Conservation (phyloP, 306 rosid species). For the Medicago lupulina region DNA sequence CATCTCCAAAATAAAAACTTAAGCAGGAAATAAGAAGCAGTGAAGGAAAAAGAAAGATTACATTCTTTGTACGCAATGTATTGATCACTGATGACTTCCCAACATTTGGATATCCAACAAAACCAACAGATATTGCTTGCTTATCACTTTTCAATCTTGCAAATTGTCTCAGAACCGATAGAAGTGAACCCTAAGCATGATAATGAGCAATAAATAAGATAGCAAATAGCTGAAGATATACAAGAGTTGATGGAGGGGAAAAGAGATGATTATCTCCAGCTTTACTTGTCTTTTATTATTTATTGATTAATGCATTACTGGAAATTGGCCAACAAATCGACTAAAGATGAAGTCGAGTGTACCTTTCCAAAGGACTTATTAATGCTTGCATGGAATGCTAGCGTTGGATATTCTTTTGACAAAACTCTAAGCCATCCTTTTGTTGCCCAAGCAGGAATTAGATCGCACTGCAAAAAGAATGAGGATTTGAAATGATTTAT, state of each 20-base stretch:
- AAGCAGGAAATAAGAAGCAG: constrained; percentile 33
- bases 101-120: constrained; percentile 95
- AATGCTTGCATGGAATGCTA: constrained; percentile 94
- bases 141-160: constrained; percentile 89
- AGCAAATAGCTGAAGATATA: background rate
- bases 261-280: constrained; percentile 16
- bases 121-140: constrained; percentile 98
- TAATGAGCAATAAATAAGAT: constrained; percentile 23
- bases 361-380: constrained; percentile 99
- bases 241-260: background rate
- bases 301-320: background rate
- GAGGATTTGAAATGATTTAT: constrained; percentile 6
- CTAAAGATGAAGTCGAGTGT: constrained; percentile 19
- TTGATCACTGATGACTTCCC: constrained; percentile 96
- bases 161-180: constrained; percentile 90
- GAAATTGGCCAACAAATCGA: constrained; percentile 22
- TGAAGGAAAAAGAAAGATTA: constrained; percentile 46
- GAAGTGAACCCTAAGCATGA: constrained; percentile 78
- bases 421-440: constrained; percentile 91
- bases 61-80: constrained; percentile 86
- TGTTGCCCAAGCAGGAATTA: constrained; percentile 95
- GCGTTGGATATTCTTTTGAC: constrained; percentile 85
- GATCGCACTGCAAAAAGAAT: constrained; percentile 65
- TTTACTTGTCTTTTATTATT: background rate
- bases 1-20: background rate